These are phyloP conservation scores for Aspergillus sclerotioniger DNA, from an alignment of 495 filamentous ascomycete species.

Conservation along the genomic window DNA sequence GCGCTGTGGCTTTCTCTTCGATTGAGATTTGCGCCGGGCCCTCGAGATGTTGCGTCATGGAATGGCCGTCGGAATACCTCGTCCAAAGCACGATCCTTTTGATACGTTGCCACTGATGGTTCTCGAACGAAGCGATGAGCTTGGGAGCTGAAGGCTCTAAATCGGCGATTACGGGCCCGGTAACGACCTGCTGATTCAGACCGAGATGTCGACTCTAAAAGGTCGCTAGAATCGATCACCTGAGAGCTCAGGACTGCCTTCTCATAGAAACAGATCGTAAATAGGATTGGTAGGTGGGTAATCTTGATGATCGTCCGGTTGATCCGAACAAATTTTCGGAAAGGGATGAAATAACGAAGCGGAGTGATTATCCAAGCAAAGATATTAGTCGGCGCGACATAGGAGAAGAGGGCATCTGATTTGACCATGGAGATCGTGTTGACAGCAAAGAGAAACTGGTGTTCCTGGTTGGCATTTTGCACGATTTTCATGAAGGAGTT, in stretches of 20 bases:
- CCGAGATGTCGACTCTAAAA: constrained; percentile 52
- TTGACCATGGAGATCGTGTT: constrained; percentile 97
- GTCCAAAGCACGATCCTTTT: constrained; percentile 87
- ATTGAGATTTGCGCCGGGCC: constrained; percentile 52
- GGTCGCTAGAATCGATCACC: constrained; percentile 73
- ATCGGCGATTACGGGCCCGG: constrained; percentile 42
- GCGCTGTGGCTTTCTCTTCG: constrained; percentile 68
- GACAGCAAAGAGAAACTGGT: constrained; percentile 91
- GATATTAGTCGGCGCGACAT: constrained; percentile 84
- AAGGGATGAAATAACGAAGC: constrained; percentile 71
- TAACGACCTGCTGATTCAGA: constrained; percentile 27
- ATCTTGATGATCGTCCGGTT: constrained; percentile 86
- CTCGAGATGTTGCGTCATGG: constrained; percentile 38
- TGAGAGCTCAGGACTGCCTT: constrained; percentile 64
- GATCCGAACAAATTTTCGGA: constrained; percentile 72
- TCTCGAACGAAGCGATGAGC: constrained; percentile 65
- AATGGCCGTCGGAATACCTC: constrained; percentile 79
- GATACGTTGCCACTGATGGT: constrained; percentile 77
- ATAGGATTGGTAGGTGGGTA: constrained; percentile 83
- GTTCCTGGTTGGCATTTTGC: constrained; percentile 87
- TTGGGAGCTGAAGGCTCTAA: constrained; percentile 65
- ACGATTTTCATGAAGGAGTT: constrained; percentile 94
- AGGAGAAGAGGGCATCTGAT: constrained; percentile 88
- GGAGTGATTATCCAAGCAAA: constrained; percentile 84
- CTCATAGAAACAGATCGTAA: constrained; percentile 84